Evolutionary conservation across 192 early-diverging fungal species (phyloP).

Genomic region (Coemansia sp.): DNA sequence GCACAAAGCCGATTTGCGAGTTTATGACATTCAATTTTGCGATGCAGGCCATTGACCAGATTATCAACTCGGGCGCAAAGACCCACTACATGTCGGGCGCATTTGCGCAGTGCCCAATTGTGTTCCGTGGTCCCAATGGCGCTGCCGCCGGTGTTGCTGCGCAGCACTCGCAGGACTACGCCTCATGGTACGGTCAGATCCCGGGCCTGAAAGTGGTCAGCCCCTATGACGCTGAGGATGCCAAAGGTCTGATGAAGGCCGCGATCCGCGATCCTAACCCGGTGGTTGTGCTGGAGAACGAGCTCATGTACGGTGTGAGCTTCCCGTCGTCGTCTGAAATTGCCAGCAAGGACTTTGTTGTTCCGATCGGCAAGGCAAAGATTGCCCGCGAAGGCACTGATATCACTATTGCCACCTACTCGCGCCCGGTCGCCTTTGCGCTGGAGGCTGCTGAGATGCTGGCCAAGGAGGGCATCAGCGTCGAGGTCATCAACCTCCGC

Average conservation of each 20-base stretch:
- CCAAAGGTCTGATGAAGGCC: conserved; percentile 96
- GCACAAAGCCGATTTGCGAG: conserved; percentile 96
- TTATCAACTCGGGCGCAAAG: conserved; percentile 99
- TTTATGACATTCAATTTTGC: conserved; percentile 99
- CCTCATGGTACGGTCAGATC: conserved; percentile 97
- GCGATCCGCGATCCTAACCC: conserved; percentile 98
- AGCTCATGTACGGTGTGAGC: conserved; percentile 92
- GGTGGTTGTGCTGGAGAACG: conserved; percentile 94
- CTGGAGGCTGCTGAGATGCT: conserved; percentile 87
- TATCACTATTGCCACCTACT: conserved; percentile 93
- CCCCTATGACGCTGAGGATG: conserved; percentile 95
- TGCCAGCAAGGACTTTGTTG: conserved; percentile 74
- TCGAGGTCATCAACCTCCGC: conserved; percentile 95
- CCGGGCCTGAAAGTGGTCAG: conserved; percentile 96
- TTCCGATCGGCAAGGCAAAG: conserved; percentile 97
- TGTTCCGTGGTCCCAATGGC: conserved; percentile 99
- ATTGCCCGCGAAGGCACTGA: conserved; percentile 78
- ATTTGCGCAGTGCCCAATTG: conserved; percentile 83
- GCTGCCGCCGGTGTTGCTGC: conserved; percentile 95
- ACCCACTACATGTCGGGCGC: conserved; percentile 98
- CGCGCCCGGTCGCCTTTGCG: conserved; percentile 79
- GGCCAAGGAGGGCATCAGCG: conserved; percentile 75
- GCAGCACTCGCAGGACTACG: conserved; percentile 98
- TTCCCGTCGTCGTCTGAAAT: conserved; percentile 83
- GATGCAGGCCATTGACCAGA: conserved; percentile 99